phyloP scores from a whole-genome alignment of 805 yeast genomes.

The Wilhelminamyces savonicus region DNA sequence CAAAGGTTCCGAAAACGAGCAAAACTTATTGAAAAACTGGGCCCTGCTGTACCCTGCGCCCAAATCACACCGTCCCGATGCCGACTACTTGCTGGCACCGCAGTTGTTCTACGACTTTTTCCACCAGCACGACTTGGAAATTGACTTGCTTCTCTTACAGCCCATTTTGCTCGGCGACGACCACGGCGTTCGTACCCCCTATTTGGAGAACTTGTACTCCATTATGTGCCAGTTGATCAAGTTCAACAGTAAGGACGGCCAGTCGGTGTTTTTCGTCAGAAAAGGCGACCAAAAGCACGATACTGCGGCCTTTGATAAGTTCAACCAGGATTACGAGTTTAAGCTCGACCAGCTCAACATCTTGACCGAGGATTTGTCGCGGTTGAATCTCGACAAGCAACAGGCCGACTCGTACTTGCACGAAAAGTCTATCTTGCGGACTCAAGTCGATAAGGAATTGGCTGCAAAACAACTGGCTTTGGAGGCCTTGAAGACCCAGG shows the following conservation, averaged over 20 bases:
- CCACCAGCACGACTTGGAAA: constrained; percentile 45
- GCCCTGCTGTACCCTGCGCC: constrained; percentile 34
- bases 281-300: constrained; percentile 1
- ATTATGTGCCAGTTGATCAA: constrained; percentile 58
- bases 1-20: constrained; percentile 64
- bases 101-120: constrained; percentile 61
- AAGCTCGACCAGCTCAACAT: constrained; percentile 14
- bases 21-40: constrained; percentile 51
- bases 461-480: constrained; percentile 12
- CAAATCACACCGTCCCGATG: constrained; percentile 9
- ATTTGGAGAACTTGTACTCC: constrained; percentile 81
- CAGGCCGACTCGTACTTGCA: constrained; percentile 10
- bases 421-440: constrained; percentile 14
- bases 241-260: constrained; percentile 27
- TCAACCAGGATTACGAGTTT: constrained; percentile 10
- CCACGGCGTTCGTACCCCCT: constrained; percentile 79
- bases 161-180: constrained; percentile 91
- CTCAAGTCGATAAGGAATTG: constrained; percentile 17
- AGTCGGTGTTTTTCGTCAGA: constrained; percentile 27
- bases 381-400: constrained; percentile 10
- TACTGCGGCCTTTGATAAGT: neutral
- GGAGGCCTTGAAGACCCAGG: constrained; percentile 9
- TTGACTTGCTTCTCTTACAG: constrained; percentile 74
- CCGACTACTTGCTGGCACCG: constrained; percentile 44
- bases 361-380: constrained; percentile 13